Percentiles rank a stretch among this genome's conserved stretches.
phyloP scores from a whole-genome alignment of 441 rosid species.

The Populus hybrid region DNA sequence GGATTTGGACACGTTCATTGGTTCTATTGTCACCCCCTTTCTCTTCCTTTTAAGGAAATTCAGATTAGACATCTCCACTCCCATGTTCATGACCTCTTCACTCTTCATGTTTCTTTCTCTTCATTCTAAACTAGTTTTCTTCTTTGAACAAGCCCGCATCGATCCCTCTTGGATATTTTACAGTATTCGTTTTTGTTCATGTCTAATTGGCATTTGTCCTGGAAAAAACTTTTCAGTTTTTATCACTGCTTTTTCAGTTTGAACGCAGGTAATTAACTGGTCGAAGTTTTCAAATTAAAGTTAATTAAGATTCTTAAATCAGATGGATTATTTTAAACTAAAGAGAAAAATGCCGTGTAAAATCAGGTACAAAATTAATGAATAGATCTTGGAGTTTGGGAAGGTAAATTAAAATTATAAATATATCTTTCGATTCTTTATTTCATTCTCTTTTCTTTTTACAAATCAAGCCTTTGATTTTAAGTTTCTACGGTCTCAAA shows the following conservation, averaged over 20 bases:
- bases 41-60: constrained; percentile 30
- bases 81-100: background rate
- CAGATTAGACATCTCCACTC: constrained; percentile 26
- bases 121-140: background rate
- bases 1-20: constrained; percentile 37
- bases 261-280: background rate
- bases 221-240: background rate
- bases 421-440: too few relatives aligned
- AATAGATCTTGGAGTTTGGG: background rate
- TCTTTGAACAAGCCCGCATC: background rate
- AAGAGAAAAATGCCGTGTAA: background rate
- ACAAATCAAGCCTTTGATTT: background rate
- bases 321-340: background rate
- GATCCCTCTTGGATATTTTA: background rate
- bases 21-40: constrained; percentile 20
- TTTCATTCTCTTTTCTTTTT: too few relatives aligned
- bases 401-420: background rate
- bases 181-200: background rate
- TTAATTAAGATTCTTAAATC: background rate
- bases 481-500: background rate
- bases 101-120: background rate
- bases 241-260: background rate
- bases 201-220: background rate
- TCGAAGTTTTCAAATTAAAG: background rate
- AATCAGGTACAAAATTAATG: background rate